Evolutionary conservation across 257 asterid genomes (phyloP).

Genomic region (Solanum peruvianum): DNA sequence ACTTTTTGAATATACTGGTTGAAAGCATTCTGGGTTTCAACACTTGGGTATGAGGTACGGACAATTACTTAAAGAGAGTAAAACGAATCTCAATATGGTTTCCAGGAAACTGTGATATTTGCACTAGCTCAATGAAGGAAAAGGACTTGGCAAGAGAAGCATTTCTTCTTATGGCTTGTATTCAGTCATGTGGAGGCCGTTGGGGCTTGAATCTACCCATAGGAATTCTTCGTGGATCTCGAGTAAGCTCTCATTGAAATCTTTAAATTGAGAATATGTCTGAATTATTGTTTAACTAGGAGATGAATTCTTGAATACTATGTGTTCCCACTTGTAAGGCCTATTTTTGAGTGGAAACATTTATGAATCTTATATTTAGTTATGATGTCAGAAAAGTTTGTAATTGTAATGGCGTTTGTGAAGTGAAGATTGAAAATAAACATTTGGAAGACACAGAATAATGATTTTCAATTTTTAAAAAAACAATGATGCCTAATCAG

Average conservation of each 20-base stretch:
- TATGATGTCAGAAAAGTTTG: neutral
- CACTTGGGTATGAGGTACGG: neutral
- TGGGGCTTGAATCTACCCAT: constrained; percentile 92
- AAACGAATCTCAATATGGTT: neutral
- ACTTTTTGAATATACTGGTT: neutral
- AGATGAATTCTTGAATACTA: neutral
- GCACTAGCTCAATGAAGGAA: constrained; percentile 64
- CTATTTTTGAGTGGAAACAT: neutral
- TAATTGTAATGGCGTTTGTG: neutral
- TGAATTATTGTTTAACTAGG: neutral
- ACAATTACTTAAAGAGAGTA: neutral
- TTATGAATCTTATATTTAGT: neutral
- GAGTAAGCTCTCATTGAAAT: constrained; percentile 41
- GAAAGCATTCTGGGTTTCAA: neutral
- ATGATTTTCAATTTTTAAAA: neutral
- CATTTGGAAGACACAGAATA: neutral
- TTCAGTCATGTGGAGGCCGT: constrained; percentile 67
- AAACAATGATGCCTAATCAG: neutral
- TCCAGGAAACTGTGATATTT: constrained; percentile 86
- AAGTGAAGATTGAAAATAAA: neutral
- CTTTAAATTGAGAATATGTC: neutral
- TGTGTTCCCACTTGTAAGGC: neutral
- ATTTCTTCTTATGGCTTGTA: constrained; percentile 81
- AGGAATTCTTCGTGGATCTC: constrained; percentile 94
- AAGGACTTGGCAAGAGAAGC: constrained; percentile 82